Evolutionary conservation across 108 stramenopile species (phyloP), one percentile per base, ranked within the genome.

Genomic region (Stephanodiscus triporus): DNA sequence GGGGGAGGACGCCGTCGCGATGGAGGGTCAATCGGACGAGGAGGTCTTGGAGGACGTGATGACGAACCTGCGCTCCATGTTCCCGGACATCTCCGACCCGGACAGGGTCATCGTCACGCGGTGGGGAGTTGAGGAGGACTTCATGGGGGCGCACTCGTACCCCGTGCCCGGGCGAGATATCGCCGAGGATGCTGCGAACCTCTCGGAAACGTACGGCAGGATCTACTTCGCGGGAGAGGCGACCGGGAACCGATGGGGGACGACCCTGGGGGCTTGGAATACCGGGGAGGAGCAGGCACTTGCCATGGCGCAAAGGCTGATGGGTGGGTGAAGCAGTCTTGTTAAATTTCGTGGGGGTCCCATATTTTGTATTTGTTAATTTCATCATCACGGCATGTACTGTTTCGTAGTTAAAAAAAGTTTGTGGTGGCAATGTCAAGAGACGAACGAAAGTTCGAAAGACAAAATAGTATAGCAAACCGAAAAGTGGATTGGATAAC

Each of bases 151-250:
- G n/a, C 77, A 81, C 59, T 72, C 75, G 23, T 81, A 54, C 32
- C 62, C 54, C 40, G 47, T 70, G 50, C 38, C 37, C 17, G 84
- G 63, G 17, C 55, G 76, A 6, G 53, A 54, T 22, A 38, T 76
- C 11, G 22, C 27, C 19, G 51, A 65, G 2, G 68, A 70, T 20
- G 40, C 63, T 4, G 78, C 36, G 22, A 26, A 22, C 11, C 29
- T 65, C 17, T 17, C 24, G 47, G 38, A 50, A 23, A 9, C n/a
- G 27, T 36, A 49, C 24, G 64, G 45, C 16, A 68, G 63, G 20
- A 30, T 84, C 17, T 84, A 43, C 29, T 80, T 79, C 66, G 78
- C 83, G 13, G 83, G 83, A 0, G 83, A 84, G 66, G 83, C 83
- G 11, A 80, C 83, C 2, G 38, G 48, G 9, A 61, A 51, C 19